These are phyloP conservation scores for Xylariaceae sp. DNA, from an alignment of 2,329 filamentous ascomycete species.

Conservation along the genomic window DNA sequence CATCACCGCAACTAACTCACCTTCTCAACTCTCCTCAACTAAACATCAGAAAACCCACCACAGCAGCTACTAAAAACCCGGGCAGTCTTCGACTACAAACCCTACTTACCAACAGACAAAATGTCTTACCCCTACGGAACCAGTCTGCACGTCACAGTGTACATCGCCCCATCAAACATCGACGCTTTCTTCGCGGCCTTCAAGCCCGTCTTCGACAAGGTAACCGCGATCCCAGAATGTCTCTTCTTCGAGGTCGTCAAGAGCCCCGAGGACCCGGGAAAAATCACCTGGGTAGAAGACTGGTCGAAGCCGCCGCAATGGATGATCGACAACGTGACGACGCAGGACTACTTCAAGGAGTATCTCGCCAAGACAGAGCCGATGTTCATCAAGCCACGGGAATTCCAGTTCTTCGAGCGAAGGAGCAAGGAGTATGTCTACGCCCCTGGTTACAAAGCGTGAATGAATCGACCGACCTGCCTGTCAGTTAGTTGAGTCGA, in stretches of 20 bases:
- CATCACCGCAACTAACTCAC: neutral
- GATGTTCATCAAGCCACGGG: slow-evolving; percentile 36
- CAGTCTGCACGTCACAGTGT: slow-evolving; percentile 26
- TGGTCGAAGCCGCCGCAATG: slow-evolving; percentile 32
- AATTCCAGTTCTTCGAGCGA: slow-evolving; percentile 25
- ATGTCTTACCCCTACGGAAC: slow-evolving; percentile 12
- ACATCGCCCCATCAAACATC: slow-evolving; percentile 23
- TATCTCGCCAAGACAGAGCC: slow-evolving; percentile 35
- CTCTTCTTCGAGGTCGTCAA: slow-evolving; percentile 40
- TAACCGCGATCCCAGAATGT: slow-evolving; percentile 38
- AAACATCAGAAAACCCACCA: neutral
- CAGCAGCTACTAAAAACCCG: too few species aligned
- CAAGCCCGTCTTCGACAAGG: slow-evolving; percentile 36
- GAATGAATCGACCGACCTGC: neutral
- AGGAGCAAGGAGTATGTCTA: neutral
- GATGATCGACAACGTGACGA: slow-evolving; percentile 31
- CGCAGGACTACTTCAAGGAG: slow-evolving; percentile 38
- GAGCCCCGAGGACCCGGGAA: slow-evolving; percentile 31
- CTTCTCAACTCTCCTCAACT: neutral
- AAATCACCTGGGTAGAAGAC: slow-evolving; percentile 37
- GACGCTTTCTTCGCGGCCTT: slow-evolving; percentile 26
- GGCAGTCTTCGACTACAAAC: too few species aligned
- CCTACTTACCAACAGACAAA: neutral
- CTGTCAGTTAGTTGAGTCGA: neutral
- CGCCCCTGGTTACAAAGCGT: neutral